Conservation (phyloP, 192 early-diverging fungal genomes). For the Entomortierella lignicola region DNA sequence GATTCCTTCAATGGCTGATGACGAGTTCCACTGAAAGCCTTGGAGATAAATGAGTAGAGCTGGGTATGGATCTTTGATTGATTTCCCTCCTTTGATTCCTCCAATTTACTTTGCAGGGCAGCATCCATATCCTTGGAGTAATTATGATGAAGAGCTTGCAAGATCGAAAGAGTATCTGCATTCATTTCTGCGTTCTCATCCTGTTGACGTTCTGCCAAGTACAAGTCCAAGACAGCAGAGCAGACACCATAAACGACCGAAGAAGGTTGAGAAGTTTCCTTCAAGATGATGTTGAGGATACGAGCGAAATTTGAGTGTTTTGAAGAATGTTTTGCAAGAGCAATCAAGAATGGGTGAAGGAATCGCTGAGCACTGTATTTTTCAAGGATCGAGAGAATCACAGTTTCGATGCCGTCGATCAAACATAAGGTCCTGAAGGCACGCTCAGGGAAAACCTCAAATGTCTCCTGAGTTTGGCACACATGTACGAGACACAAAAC, state of each 20-base stretch:
- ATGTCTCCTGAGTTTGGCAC: constrained; percentile 64
- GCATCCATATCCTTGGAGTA: constrained; percentile 59
- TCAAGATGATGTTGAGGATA: constrained; percentile 51
- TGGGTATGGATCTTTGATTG: constrained; percentile 30
- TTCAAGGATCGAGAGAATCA: constrained; percentile 32
- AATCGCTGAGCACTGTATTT: constrained; percentile 62
- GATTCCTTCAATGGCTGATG: constrained; percentile 73
- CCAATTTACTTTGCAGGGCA: constrained; percentile 55
- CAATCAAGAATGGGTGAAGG: constrained; percentile 52
- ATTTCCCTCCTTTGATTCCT: constrained; percentile 28
- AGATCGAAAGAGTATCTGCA: constrained; percentile 32
- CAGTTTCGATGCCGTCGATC: constrained; percentile 41
- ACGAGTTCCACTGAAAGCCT: constrained; percentile 65
- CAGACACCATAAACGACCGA: constrained; percentile 49
- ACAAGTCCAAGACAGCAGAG: constrained; percentile 49
- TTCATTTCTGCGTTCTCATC: constrained; percentile 20
- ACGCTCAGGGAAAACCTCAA: constrained; percentile 38
- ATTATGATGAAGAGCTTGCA: constrained; percentile 53
- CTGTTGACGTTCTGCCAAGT: constrained; percentile 27
- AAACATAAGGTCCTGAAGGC: constrained; percentile 36
- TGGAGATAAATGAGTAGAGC: constrained; percentile 67
- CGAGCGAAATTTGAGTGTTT: constrained; percentile 29
- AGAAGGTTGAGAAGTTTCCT: constrained; percentile 47
- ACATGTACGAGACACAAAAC: constrained; percentile 64
- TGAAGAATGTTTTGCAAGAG: constrained; percentile 36